Evolutionary conservation across 2,329 filamentous ascomycete species (phyloP).

Genomic region (Colletotrichum sp.): DNA sequence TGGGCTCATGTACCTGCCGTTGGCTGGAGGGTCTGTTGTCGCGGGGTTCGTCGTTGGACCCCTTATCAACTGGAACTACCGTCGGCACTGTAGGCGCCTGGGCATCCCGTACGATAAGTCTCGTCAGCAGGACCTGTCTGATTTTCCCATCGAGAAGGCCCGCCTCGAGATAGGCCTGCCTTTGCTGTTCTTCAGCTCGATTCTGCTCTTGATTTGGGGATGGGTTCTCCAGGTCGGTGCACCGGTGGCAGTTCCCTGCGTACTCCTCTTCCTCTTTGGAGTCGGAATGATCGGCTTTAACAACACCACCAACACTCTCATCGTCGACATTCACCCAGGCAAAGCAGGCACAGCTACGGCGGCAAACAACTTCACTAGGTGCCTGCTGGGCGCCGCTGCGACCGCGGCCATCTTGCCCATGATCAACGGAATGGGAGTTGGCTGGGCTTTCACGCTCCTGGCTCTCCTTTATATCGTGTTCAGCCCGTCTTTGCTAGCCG

Average conservation of each 20-base stretch:
- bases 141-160: conserved; percentile 57
- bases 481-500: conserved; percentile 41
- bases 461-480: conserved; percentile 46
- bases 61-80: conserved; percentile 71
- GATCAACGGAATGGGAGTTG: conserved; percentile 53
- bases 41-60: conserved; percentile 54
- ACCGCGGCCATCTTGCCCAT: conserved; percentile 58
- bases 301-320: conserved; percentile 56
- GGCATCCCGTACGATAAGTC: conserved; percentile 59
- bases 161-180: conserved; percentile 55
- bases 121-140: conserved; percentile 52
- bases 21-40: conserved; percentile 53
- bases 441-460: conserved; percentile 57
- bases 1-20: conserved; percentile 58
- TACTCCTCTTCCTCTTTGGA: conserved; percentile 52
- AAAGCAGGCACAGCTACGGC: conserved; percentile 60
- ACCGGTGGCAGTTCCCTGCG: conserved; percentile 50
- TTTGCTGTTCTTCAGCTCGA: conserved; percentile 54
- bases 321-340: conserved; percentile 61
- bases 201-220: conserved; percentile 54
- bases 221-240: conserved; percentile 52
- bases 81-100: conserved; percentile 59
- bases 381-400: conserved; percentile 57
- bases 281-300: conserved; percentile 58
- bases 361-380: conserved; percentile 61